Base-by-base conservation (phyloP, 495 filamentous ascomycete species). In the Penicillium daleae region DNA sequence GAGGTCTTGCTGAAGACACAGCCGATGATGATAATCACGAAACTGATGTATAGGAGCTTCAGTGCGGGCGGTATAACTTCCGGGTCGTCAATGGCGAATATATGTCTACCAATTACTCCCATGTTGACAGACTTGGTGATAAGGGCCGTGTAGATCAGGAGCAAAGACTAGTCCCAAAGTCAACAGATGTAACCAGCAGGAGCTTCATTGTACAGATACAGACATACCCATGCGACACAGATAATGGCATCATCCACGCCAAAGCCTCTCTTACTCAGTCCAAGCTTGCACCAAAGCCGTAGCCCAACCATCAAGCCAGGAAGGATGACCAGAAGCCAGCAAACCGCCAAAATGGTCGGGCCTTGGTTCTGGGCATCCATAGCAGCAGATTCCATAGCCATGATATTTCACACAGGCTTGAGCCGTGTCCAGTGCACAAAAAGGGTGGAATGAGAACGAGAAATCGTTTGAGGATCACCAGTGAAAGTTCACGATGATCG, bases 1-100 rank as follows among this genome's bases (percentile, higher is more conserved):
- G 70, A 72, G 0, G 69, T 67, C 53, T 72, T 72, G 22, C 66
- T 65, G 15, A 69, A 42, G 4, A 69, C 66, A 17, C 66, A 72
- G 4, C 64, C 64, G 31, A 72, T 60, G 37, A 72, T 69, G 5
- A 63, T 40, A 17, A 66, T 57, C 39, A 63, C 60, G 46, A 62
- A 61, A 6, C 56, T 44, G 27, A 69, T 69, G 46, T 69, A 69
- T 7, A 69, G 29, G 2, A 68, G 60, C 54, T 68, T 65, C 13
- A 68, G 56, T 3, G 56, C 56, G 3, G 60, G 55, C 2, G 64
- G 56, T 9, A 66, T 37, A 3, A 44, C 31, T 2, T 32, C 22
- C 33, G 13, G 48, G 15, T 62, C 35, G 37, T 56, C 40, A 9
- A 66, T 66, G 0, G 56, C 35, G 4, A 55, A 37, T n/a, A 60